Evolutionary conservation across 768 basidiomycete genomes (phyloP).

Genomic region (Paxillus involutus): DNA sequence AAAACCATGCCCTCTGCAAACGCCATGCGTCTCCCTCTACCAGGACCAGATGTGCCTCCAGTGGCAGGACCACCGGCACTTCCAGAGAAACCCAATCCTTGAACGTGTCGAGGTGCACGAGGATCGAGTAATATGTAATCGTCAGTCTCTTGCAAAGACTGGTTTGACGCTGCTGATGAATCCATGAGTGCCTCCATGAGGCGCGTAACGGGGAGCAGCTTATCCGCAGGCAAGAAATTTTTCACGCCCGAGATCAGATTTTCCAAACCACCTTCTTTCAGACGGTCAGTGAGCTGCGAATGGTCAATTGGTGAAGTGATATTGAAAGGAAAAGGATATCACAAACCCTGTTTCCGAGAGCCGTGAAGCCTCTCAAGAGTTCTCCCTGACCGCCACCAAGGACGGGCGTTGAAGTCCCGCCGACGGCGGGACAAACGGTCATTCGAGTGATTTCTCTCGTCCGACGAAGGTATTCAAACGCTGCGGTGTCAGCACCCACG

Average conservation of each 20-base stretch:
- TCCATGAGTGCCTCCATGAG: constrained; percentile 98
- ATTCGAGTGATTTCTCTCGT: constrained; percentile 91
- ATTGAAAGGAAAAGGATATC: background rate
- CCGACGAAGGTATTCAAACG: constrained; percentile 91
- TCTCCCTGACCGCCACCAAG: constrained; percentile 74
- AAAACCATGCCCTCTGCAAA: constrained; percentile 91
- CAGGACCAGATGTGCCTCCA: constrained; percentile 32
- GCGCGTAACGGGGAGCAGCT: constrained; percentile 89
- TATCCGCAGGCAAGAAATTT: constrained; percentile 94
- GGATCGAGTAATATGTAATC: constrained; percentile 96
- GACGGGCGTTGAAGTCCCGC: constrained; percentile 65
- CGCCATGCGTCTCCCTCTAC: constrained; percentile 59
- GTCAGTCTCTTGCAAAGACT: constrained; percentile 94
- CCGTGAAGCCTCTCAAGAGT: constrained; percentile 91
- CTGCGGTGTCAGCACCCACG: constrained; percentile 73
- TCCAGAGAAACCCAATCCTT: constrained; percentile 48
- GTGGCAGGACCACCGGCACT: constrained; percentile 44
- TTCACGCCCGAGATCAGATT: constrained; percentile 97
- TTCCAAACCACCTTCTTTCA: constrained; percentile 96
- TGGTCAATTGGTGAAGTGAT: background rate
- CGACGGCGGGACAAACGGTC: constrained; percentile 68
- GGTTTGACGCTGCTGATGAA: constrained; percentile 88
- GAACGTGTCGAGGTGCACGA: constrained; percentile 62
- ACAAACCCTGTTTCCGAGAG: constrained; percentile 82
- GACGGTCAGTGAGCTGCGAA: constrained; percentile 79